phyloP scores from a whole-genome alignment of 1,284 basidiomycete genomes.

The Tilletiopsis washingtonensis region DNA sequence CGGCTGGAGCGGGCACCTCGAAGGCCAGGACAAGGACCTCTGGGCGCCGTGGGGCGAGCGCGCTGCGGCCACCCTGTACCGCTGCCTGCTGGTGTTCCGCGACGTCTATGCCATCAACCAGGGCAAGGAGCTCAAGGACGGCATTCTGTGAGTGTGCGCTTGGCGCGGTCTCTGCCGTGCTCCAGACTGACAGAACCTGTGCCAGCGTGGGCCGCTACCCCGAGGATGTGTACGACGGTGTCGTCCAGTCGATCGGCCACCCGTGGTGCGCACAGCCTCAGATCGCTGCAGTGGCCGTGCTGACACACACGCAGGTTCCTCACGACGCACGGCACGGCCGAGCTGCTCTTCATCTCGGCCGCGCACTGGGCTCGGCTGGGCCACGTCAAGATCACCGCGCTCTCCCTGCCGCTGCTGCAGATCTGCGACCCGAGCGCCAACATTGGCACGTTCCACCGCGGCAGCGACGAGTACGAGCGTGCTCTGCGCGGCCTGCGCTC shows the following conservation, averaged over 20 bases:
- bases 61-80: slow-evolving; percentile 13
- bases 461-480: slow-evolving; percentile 4
- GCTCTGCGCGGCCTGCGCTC: slow-evolving; percentile 7
- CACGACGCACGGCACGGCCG: slow-evolving; percentile 13
- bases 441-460: slow-evolving; percentile 4
- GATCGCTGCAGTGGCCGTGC: no score
- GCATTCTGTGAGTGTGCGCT: no score
- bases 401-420: slow-evolving; percentile 6
- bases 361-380: slow-evolving; percentile 1
- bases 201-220: slow-evolving; percentile 16
- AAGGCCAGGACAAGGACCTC: slow-evolving; percentile 4
- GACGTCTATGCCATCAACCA: slow-evolving; percentile 15
- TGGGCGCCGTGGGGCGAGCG: slow-evolving; percentile 18
- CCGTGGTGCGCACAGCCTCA: no score
- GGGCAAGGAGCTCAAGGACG: slow-evolving; percentile 1
- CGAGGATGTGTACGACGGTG: slow-evolving; percentile 23
- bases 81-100: slow-evolving; percentile 12
- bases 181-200: no score
- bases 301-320: no score
- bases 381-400: slow-evolving; percentile 8
- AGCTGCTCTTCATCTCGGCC: slow-evolving; percentile 12
- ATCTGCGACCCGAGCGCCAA: slow-evolving; percentile 1
- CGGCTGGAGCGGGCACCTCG: slow-evolving; percentile 5
- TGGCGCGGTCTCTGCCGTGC: no score
- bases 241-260: slow-evolving; percentile 14